Evolutionary conservation across 2,329 filamentous ascomycete species (phyloP).

Genomic region (Phaeosphaeriaceae sp.): DNA sequence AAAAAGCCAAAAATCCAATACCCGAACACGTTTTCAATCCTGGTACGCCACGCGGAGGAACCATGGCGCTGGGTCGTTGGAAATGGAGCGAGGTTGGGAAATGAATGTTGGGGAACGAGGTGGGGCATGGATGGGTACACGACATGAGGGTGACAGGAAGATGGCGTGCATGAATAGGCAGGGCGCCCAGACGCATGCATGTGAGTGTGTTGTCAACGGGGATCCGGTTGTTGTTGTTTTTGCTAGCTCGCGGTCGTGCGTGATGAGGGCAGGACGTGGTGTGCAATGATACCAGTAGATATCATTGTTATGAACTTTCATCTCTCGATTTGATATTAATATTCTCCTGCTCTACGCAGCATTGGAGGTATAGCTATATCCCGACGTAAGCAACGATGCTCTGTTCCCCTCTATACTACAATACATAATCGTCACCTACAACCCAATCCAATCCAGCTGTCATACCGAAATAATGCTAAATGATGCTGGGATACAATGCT

Average conservation of each 20-base stretch:
- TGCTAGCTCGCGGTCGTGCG: no score
- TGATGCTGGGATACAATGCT: background rate
- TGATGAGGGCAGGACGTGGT: no score
- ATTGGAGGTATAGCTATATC: background rate
- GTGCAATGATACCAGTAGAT: no score
- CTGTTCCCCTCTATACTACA: background rate
- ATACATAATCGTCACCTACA: background rate
- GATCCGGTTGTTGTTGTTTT: no score
- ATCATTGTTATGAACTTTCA: background rate
- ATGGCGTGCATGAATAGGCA: no score
- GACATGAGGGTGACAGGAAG: no score
- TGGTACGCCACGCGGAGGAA: background rate
- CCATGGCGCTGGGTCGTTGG: no score
- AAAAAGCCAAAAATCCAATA: background rate
- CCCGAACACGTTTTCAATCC: background rate
- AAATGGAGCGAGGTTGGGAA: background rate
- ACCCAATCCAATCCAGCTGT: no score
- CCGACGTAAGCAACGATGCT: background rate
- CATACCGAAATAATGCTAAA: background rate
- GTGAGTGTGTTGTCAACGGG: no score
- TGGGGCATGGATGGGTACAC: background rate
- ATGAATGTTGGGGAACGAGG: background rate
- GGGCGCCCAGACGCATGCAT: no score
- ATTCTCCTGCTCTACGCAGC: background rate
- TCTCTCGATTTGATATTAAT: background rate